Percentiles rank a stretch among this genome's conserved stretches.
These are phyloP conservation scores for Fusarium graminum DNA, from an alignment of 2,329 filamentous ascomycete species.

Conservation along the genomic window DNA sequence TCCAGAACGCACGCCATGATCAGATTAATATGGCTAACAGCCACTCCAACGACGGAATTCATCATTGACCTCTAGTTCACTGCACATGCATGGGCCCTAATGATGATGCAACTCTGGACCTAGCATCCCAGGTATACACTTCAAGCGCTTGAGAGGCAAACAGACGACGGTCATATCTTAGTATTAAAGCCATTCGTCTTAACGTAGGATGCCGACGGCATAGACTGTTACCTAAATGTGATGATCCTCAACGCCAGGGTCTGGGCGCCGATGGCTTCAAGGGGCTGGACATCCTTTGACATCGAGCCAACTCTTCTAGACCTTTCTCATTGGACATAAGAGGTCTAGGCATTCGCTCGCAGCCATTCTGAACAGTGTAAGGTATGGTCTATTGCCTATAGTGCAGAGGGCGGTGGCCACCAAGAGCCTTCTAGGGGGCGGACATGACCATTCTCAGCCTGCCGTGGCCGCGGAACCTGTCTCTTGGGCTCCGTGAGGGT, in stretches of 20 bases:
- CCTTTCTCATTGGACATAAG: neutral
- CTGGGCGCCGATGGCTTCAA: too few species aligned
- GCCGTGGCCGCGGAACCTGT: neutral
- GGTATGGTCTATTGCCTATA: neutral
- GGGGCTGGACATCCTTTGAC: neutral
- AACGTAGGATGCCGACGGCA: neutral
- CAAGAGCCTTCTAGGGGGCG: neutral
- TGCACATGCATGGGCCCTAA: too few species aligned
- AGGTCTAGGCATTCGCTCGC: neutral
- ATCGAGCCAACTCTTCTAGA: neutral
- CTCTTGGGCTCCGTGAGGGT: neutral
- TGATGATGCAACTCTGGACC: too few species aligned
- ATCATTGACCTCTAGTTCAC: too few species aligned
- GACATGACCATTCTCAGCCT: fast-evolving
- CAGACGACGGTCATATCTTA: too few species aligned
- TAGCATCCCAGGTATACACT: too few species aligned
- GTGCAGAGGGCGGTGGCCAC: neutral
- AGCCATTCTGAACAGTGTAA: neutral
- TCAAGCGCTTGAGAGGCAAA: too few species aligned
- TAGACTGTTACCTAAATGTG: neutral
- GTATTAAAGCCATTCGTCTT: neutral
- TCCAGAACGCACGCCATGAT: too few species aligned
- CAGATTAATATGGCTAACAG: too few species aligned
- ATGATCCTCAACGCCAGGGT: too few species aligned
- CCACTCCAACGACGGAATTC: too few species aligned